phyloP scores from a whole-genome alignment of 805 yeast species.

The Alloascoidea africana region DNA sequence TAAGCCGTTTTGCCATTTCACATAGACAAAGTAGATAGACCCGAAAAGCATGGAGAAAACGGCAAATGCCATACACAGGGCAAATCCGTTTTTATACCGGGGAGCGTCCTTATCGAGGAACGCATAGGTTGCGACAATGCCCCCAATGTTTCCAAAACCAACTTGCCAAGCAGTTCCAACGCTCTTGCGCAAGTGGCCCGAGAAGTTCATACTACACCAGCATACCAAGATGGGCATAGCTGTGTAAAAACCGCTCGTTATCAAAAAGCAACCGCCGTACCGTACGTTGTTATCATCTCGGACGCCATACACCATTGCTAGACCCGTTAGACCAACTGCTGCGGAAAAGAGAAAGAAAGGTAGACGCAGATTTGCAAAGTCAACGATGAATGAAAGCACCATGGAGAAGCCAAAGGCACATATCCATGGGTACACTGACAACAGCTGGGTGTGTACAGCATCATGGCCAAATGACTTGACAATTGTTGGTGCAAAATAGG shows the following conservation, averaged over 20 bases:
- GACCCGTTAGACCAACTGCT: conserved; percentile 33
- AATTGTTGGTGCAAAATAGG: conserved; percentile 58
- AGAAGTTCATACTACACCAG: conserved; percentile 47
- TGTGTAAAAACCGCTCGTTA: conserved; percentile 42
- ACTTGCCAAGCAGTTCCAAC: conserved; percentile 46
- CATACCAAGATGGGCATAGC: conserved; percentile 59
- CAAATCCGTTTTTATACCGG: conserved; percentile 37
- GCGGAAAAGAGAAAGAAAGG: conserved; percentile 12
- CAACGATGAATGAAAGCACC: conserved; percentile 48
- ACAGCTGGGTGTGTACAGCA: conserved; percentile 60
- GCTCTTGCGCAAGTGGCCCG: conserved; percentile 46
- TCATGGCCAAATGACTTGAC: conserved; percentile 47
- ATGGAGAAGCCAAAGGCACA: conserved; percentile 56
- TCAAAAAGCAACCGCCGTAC: conserved; percentile 50
- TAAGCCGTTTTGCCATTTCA: conserved; percentile 14
- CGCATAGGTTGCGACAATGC: conserved; percentile 45
- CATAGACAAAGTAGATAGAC: conserved; percentile 19
- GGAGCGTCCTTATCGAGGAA: conserved; percentile 44
- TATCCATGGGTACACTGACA: conserved; percentile 80
- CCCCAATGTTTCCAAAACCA: conserved; percentile 65
- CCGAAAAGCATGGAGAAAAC: conserved; percentile 24
- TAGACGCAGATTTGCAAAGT: conserved; percentile 25
- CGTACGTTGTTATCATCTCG: conserved; percentile 22
- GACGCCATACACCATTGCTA: conserved; percentile 36
- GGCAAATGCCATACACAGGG: conserved; percentile 32